Base-by-base conservation (phyloP, 176 grass and related monocot species). In the Lolium rigidum region DNA sequence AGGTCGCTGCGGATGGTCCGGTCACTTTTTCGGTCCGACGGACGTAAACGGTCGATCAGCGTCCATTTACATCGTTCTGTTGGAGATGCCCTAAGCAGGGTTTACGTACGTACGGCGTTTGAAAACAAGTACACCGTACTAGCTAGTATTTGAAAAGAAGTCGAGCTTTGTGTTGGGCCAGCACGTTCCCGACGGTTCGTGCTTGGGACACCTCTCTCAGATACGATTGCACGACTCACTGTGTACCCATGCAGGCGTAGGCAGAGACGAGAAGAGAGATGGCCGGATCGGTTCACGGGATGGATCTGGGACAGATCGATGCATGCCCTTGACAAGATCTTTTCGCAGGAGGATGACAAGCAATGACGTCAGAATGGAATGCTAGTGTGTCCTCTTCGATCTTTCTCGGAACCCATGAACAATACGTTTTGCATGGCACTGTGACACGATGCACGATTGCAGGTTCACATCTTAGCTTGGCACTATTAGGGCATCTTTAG, bases 371-470 rank as follows among this genome's bases (percentile, higher is more conserved):
- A 79, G 7, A 46, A 65, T 6, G 48, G 84, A 90, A 90, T 90
- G 84, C 70, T 55, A 67, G 65, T 56, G 56, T 41, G 89, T 58
- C 80, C 48, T 26, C 46, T 55, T 75, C 66, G 80, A 87, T 90
- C 49, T 87, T 90, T 74, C 80, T 87, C 22, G 89, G 85, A 84
- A 80, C 43, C 68, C 58, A 90, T 84, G 85, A 87, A 90, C 80
- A 84, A 84, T 61, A 52, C 76, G 66, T 83, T 90, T 76, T 90
- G 85, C 80, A 74, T 74, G 74, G 80, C 6, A 4, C 64, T 70
- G 48, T 70, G 59, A 41, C 26, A 57, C 46, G 69, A 25, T 6
- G 65, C 52, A 49, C 37, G 1, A 7, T 10, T 10, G 18, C 69
- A 1, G 15, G 39, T 43, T 70, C 20, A 15, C 16, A 76, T 0